Evolutionary conservation across 768 basidiomycete species (phyloP), one percentile per base, ranked within the genome.

Genomic region (Russula sp.): DNA sequence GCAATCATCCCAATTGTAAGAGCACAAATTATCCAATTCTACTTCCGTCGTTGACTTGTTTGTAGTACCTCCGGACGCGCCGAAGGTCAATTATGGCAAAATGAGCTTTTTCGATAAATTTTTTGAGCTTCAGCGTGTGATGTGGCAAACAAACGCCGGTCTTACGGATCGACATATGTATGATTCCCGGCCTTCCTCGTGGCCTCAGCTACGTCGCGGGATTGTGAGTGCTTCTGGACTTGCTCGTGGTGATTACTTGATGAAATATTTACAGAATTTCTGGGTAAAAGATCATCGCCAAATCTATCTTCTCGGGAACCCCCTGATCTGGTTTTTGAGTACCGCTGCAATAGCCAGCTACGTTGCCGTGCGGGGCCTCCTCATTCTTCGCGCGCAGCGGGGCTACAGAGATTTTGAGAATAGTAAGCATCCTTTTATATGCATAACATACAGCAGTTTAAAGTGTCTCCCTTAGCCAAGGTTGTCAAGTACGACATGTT

Each of bases 271-370:
- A 18, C 68, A 94, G 94, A 97, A 95, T 76, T 98, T 98, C 77
- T 98, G 97, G 97, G 93, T 97, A 50, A 94, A 94, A 75, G 92
- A 98, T 66, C 89, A 98, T 72, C 84, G 84, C 50, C 97, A 99
- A 71, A 90, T 99, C 65, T 99, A 99, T 74, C 83, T 98, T 50
- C 81, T 97, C 24, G 97, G 97, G 2, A 99, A 98, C 73, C 93
- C 95, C 0, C 79, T 95, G 67, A 82, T 96, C 28, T 99, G 97
- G 97, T 97, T 88, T 82, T 75, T 86, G 46, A 89, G 90, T 70
- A 87, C 90, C 0, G 72, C 87, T 3, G 82, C 91, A 3, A 84
- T 98, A 20, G 69, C 80, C 14, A 72, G 80, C 0, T 98, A 97
- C 70, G 73, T 84, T 14, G 76, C 76, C 20, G 80, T 90, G 3